Conservation (phyloP, 139 green algal species). For the Chlamydomonas incerta region DNA sequence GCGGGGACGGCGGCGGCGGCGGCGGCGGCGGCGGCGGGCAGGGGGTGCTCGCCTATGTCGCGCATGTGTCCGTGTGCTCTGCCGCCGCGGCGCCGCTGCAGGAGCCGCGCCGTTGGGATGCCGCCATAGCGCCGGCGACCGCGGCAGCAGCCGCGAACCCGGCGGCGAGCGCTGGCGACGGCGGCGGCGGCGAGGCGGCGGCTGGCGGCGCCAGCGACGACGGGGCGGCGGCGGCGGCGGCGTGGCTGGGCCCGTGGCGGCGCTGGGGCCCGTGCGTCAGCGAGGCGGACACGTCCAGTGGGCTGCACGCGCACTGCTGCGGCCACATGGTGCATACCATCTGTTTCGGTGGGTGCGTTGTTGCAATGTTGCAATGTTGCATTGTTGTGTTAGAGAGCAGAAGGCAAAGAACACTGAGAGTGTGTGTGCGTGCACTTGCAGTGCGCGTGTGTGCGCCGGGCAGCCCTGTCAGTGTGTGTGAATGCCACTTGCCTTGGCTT, state of each 20-base stretch:
- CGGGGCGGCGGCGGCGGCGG: not conserved
- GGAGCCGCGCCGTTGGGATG: not conserved
- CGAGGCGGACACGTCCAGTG: not conserved
- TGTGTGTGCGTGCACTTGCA: too few relatives aligned
- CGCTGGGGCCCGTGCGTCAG: not conserved
- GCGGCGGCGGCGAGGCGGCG: not conserved
- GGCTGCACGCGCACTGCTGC: conserved; percentile 37
- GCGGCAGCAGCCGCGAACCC: not conserved
- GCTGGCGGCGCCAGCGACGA: not conserved
- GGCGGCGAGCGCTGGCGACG: not conserved
- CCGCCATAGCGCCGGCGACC: not conserved
- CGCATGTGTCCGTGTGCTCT: conserved; percentile 6
- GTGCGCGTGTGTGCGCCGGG: too few relatives aligned
- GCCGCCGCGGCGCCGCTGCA: not conserved
- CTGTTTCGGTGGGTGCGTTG: conserved; percentile 24
- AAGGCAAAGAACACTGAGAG: too few relatives aligned
- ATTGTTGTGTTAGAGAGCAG: too few relatives aligned
- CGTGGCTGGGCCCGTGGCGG: conserved; percentile 18
- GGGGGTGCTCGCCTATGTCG: conserved; percentile 7
- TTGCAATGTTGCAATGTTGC: not conserved
- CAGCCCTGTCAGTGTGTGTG: too few relatives aligned
- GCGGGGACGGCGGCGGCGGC: too few relatives aligned
- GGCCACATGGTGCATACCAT: conserved; percentile 30
- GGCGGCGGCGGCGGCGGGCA: too few relatives aligned
- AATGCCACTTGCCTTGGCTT: too few relatives aligned